Evolutionary conservation across 176 grass and related monocot species (phyloP), one percentile per base, ranked within the genome.

Genomic region (Saccharum spontaneum): DNA sequence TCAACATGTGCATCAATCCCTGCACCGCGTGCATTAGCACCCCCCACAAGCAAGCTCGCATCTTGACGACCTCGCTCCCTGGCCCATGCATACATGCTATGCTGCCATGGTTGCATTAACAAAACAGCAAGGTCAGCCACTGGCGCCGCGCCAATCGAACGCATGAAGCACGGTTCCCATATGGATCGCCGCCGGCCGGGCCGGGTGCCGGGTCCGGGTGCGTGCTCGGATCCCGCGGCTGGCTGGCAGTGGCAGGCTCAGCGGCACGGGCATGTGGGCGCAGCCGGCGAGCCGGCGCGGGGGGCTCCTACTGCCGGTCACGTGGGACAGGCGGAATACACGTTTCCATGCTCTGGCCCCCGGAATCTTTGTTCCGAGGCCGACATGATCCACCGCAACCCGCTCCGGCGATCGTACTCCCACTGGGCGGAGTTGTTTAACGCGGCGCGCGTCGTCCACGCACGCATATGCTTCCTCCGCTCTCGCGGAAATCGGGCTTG

Each of bases 341-440:
- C 81, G 81, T 41, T 72, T 92, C 85, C 41, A 73, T 90, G 82
- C 90, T 82, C 92, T 92, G 90, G 39, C 73, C 22, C 34, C 71
- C 71, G 82, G 83, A 84, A 95, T 92, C 86, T 93, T 85, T 95
- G 90, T 95, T 95, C 84, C 77, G 13, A 66, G 81, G 69, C 80
- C 81, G 75, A 83, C 80, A 79, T 15, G 74, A 75, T 67, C 83
- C 64, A 38, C 50, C 66, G 24, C 69, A 81, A 23, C 14, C 52
- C 20, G 13, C 59, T 12, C 38, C 73, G n/a, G 66, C 40, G 55
- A 37, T 48, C 72, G 79, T 22, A 11, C 55, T 38, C 14, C 46
- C 45, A 49, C 14, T 16, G 46, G 13, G 43, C 0, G 43, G 71
- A 57, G 44, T 36, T 76, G 71, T 45, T 77, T 70, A 36, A 81